Conservation (phyloP, 2,329 filamentous ascomycete species). For the Alternaria sp. region DNA sequence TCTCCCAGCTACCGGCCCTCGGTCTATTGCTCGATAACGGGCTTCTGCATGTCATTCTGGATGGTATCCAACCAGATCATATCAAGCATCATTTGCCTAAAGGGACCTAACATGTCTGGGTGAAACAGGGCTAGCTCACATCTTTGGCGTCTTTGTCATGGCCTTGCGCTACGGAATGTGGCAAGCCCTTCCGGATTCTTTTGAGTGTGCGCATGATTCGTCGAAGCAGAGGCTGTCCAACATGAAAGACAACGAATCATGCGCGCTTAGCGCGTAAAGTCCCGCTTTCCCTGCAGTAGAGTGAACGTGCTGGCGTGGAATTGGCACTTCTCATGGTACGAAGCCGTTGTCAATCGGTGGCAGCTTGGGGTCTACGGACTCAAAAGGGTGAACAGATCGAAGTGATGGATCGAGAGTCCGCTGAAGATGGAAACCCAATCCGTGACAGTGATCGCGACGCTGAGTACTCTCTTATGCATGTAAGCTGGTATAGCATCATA, state of each 20-base stretch:
- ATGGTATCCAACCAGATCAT: neutral
- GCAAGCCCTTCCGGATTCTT: constrained; percentile 9
- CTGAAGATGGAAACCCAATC: neutral
- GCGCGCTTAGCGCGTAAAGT: neutral
- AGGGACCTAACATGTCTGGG: neutral
- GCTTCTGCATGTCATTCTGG: neutral
- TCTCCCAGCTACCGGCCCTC: neutral
- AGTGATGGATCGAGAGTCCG: neutral
- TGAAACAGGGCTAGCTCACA: neutral
- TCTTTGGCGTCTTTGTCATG: neutral
- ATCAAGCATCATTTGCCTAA: constrained; percentile 1
- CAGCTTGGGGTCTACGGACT: neutral
- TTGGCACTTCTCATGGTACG: neutral
- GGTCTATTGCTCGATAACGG: neutral
- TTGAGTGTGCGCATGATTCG: neutral
- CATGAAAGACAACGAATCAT: neutral
- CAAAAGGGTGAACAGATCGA: neutral
- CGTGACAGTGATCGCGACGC: neutral
- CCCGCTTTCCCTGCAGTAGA: neutral
- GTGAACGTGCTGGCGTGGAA: neutral
- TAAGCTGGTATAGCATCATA: neutral
- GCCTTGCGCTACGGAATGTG: constrained; percentile 5
- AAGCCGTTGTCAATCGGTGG: neutral
- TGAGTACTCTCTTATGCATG: neutral
- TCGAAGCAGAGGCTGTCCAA: neutral